Evolutionary conservation across 805 yeast species (phyloP).

Genomic region (Yarrowia keelungensis): DNA sequence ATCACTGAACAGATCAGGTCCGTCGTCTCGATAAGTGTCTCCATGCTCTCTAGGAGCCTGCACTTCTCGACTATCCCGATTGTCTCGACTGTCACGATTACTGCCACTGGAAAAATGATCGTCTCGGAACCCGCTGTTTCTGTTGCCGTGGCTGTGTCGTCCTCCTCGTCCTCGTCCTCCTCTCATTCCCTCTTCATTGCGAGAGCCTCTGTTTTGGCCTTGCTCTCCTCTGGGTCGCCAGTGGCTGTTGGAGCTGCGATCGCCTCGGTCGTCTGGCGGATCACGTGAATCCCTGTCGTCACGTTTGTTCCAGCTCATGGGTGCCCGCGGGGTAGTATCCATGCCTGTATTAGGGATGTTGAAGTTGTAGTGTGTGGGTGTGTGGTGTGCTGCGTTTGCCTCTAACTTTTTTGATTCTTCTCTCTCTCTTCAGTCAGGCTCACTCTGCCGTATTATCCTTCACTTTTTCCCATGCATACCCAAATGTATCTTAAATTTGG

Average conservation of each 20-base stretch:
- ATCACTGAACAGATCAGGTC: constrained; percentile 20
- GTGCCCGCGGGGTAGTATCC: constrained; percentile 28
- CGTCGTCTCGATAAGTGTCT: constrained; percentile 14
- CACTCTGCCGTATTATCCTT: not conserved
- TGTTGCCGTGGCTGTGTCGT: not conserved
- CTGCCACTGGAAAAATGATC: not conserved
- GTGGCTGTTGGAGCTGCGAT: not conserved
- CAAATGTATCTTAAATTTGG: constrained; percentile 23
- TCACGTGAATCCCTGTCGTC: constrained; percentile 9
- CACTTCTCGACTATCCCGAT: too few relatives aligned
- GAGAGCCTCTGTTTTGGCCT: too few relatives aligned
- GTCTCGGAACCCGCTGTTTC: constrained; percentile 10
- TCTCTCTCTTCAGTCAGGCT: not conserved
- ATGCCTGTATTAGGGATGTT: not conserved
- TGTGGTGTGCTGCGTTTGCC: constrained; percentile 19
- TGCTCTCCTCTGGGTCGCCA: constrained; percentile 3
- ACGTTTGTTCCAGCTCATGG: constrained; percentile 32
- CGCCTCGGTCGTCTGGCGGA: constrained; percentile 11
- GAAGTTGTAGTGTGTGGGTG: not conserved
- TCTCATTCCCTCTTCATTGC: not conserved
- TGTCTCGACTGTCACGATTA: too few relatives aligned
- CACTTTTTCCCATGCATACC: constrained; percentile 12
- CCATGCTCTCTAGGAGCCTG: not conserved
- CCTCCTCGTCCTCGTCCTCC: constrained; percentile 28
- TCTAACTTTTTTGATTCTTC: constrained; percentile 26